Evolutionary conservation across 202 grass and related monocot species (phyloP), one percentile per base, ranked within the genome.

Genomic region (Carex sylvatica): DNA sequence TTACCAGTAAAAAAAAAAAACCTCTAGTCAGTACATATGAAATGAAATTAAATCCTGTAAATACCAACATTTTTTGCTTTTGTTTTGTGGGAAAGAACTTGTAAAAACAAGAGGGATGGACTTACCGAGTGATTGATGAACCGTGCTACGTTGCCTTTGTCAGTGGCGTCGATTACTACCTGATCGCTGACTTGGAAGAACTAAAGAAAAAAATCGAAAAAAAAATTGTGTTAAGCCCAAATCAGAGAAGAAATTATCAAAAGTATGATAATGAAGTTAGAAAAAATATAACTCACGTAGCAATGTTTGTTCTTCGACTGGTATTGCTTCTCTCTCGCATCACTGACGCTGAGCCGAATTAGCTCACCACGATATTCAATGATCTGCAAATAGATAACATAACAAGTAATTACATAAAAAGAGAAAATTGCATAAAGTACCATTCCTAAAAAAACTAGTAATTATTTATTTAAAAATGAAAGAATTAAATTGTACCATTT

Each of bases 41-140:
- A 23, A 71, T n/a, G 31, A 18, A 23, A 23, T 13, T 71, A 71
- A 12, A 47, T 60, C 5, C 36, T 49, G 10, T 67, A 67, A 67
- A 67, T 71, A 71, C n/a, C 40, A 49, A 71, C 19, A 71, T 44
- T 71, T 46, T 60, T 46, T 44, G 40, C 68, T 71, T 44, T 44
- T 0, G 0, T 15, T 66, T 15, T 4, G 64, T 33, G 11, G 28
- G 0, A 60, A 11, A 20, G 6, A 23, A 86, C 61, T 18, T 74
- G 16, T n/a, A 30, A 69, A 23, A 53, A 51, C 56, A 65, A 74
- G 4, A 70, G 36, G 10, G 0, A 70, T 72, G 18, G 1, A 42
- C 54, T 91, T 90, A 98, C 95, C 64, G 95, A 98, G 80, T 98
- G 95, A 44, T 98, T 98, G 64, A 98, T 94, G 78, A 98, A 71